Evolutionary conservation across 352 stramenopile species (phyloP), one percentile per base, ranked within the genome.

Genomic region (Phytophthora sansomeana): DNA sequence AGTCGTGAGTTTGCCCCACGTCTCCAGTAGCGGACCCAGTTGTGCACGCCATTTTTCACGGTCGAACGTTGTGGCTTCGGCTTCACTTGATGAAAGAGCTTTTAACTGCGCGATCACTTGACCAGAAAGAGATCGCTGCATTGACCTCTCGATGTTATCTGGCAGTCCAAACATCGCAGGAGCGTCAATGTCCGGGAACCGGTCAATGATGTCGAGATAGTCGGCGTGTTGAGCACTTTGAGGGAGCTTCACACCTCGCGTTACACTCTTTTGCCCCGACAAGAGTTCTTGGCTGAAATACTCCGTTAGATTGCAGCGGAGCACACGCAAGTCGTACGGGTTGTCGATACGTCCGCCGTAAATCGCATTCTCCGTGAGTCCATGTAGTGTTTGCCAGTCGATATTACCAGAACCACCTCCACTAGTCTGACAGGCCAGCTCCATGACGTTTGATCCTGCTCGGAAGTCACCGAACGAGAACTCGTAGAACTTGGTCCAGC

Each of bases 401-500:
- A 97, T 96, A 0, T 33, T 35, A 24, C 35, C 41, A 19, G 60
- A 58, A 6, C 60, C 47, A 13, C 61, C 57, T 14, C 67, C 61
- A 35, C 54, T 63, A 1, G 70, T 79, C n/a, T 86, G 77, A 29
- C 81, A 86, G 7, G 78, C 72, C 5, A 89, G 69, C 51, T 96
- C 86, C 72, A 98, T 96, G 10, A 98, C 87, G 54, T 97, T 96
- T 0, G 85, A 81, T 6, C 93, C 96, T 16, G 93, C 94, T n/a
- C 93, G 92, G 54, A 98, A 91, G 63, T 98, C 96, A 1, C 92
- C 94, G 42, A 97, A 95, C 13, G 89, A 97, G 66, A 98, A 98
- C 71, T 98, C 96, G 78, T 98, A 98, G 48, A 97, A 96, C 58
- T 98, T 98, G 24, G 93, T 98, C 96, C 96, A 99, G 19, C 96